These are phyloP conservation scores for Fraxinus cuspidata DNA, from an alignment of 257 asterid species.

Conservation along the genomic window DNA sequence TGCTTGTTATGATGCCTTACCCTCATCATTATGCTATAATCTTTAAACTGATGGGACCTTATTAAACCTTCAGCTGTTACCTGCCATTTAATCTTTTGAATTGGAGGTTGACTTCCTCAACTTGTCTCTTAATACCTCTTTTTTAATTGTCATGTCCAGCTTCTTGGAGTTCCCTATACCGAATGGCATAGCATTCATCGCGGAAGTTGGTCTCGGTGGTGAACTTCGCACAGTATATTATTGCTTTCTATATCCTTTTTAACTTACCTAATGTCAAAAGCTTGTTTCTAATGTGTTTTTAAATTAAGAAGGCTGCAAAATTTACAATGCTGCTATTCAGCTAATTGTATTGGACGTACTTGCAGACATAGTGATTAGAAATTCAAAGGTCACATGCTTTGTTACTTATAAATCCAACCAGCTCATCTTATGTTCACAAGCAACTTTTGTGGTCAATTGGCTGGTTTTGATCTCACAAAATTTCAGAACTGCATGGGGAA, in stretches of 20 bases:
- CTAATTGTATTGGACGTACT: not conserved
- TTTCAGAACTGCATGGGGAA: not conserved
- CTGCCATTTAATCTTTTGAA: not conserved
- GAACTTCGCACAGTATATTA: conserved; percentile 75
- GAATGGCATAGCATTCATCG: conserved; percentile 77
- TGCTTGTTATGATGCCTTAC: not conserved
- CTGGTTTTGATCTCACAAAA: not conserved
- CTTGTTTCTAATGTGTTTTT: not conserved
- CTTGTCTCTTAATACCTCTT: conserved; percentile 5
- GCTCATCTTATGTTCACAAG: not conserved
- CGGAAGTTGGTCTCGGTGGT: conserved; percentile 92
- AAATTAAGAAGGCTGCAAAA: not conserved
- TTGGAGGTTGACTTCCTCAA: not conserved
- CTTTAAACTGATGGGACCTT: not conserved
- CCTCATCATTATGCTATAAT: not conserved
- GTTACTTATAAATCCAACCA: not conserved
- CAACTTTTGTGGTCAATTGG: not conserved
- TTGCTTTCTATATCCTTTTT: conserved; percentile 6
- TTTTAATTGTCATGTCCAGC: conserved; percentile 35
- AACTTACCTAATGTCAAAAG: conserved; percentile 1
- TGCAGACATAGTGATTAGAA: not conserved
- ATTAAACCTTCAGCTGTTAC: not conserved
- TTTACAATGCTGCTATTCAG: not conserved
- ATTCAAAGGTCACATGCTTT: not conserved
- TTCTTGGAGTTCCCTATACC: conserved; percentile 93